Evolutionary conservation across 2,329 filamentous ascomycete species (phyloP), one percentile per base, ranked within the genome.

Genomic region (Pestalotiopsis fici): DNA sequence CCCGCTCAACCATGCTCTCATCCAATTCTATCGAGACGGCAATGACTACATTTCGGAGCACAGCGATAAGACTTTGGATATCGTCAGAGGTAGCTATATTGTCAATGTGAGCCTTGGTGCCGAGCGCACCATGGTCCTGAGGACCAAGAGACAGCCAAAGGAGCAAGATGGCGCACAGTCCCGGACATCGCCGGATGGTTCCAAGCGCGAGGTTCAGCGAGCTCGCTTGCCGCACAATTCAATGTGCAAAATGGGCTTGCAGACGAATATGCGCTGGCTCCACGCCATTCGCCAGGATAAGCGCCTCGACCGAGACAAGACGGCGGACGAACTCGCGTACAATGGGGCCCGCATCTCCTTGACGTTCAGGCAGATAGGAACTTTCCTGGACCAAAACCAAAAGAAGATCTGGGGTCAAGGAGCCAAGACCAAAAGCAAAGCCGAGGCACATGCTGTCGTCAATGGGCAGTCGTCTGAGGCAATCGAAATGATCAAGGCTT

Each of bases 31-130:
- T 76, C 93, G 96, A n/a, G 87, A 87, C 72, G 93, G 95, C 2
- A 89, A 88, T 60, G 96, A 99, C 79, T 94, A 94, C 77, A 99
- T 99, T 69, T 96, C 93, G 13, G 96, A 99, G 77, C 96, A 99
- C 76, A 97, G 94, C 50, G 96, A 99, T 78, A 99, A 99, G 81
- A 97, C 95, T 0, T 84, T 99, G 27, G 96, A 99, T 77, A 96
- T 99, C 66, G 90, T 89, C 13, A 88, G 87, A 28, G 90, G 86
- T 4, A 96, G 93, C 27, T 95, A 86, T 68, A 97, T 99, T 71
- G 94, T 95, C 71, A 99, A 98, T 75, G 89, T 97, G 62, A 97
- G 94, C 71, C 86, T 98, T n/a, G 96, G 96, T 1, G 95, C 95
- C 0, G 91, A 97, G 80, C 87, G 96, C 65, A 95, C 90, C 2